A percentile compares a stretch with the other conserved stretches of the same genome.
phyloP scores from a whole-genome alignment of 2,329 filamentous ascomycete species.

The Aspergillus ochraceoroseus region DNA sequence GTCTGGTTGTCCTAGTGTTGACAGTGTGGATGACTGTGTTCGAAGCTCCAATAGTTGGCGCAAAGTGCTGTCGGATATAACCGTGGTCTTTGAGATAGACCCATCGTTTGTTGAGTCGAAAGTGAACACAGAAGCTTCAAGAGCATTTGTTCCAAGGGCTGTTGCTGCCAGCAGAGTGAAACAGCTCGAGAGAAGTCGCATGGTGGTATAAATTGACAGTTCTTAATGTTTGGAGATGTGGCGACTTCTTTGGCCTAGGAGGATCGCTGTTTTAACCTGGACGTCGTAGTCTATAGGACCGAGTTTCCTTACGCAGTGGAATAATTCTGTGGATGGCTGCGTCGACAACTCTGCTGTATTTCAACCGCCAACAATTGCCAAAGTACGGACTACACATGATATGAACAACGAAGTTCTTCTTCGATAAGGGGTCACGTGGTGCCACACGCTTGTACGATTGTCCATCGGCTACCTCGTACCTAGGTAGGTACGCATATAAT shows the following conservation, averaged over 20 bases:
- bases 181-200: slow-evolving; percentile 28
- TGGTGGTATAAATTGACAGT: slow-evolving; percentile 16
- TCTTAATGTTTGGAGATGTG: not conserved
- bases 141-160: slow-evolving; percentile 26
- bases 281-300: too few relatives aligned
- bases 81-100: slow-evolving; percentile 4
- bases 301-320: too few relatives aligned
- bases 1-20: slow-evolving; percentile 38
- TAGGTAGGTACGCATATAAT: too few relatives aligned
- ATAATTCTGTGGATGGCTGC: too few relatives aligned
- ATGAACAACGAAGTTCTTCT: too few relatives aligned
- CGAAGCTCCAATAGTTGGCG: slow-evolving; percentile 44
- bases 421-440: too few relatives aligned
- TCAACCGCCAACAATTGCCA: too few relatives aligned
- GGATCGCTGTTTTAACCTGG: too few relatives aligned
- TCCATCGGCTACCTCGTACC: too few relatives aligned
- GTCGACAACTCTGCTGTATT: too few relatives aligned
- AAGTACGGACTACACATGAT: too few relatives aligned
- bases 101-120: slow-evolving; percentile 20
- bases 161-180: slow-evolving; percentile 26
- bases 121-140: slow-evolving; percentile 34
- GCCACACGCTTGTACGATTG: too few relatives aligned
- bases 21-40: slow-evolving; percentile 48
- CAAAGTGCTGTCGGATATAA: slow-evolving; percentile 31
- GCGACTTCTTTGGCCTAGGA: not conserved